Evolutionary conservation across 2,329 filamentous ascomycete species (phyloP).

Genomic region (Lojkania enalia): DNA sequence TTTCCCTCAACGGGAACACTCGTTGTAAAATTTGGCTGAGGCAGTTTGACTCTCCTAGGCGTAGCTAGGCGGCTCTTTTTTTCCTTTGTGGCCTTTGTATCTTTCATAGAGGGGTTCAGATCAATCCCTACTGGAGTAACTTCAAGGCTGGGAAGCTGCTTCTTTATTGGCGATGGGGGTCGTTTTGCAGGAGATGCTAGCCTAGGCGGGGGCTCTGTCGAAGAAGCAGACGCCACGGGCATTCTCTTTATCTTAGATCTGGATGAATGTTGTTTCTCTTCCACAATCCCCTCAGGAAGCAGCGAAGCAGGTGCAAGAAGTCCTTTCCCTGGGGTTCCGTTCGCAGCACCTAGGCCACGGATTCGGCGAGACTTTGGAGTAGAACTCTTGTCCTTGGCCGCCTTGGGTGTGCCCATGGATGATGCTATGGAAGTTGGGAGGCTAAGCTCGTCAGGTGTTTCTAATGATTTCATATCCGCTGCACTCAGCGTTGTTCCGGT

Average conservation of each 20-base stretch:
- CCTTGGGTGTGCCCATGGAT: constrained; percentile 30
- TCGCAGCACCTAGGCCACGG: constrained; percentile 37
- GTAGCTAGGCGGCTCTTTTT: constrained; percentile 40
- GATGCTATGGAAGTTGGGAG: constrained; percentile 21
- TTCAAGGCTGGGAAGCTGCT: constrained; percentile 25
- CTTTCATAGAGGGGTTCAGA: constrained; percentile 6
- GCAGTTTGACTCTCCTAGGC: constrained; percentile 39
- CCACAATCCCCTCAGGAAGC: constrained; percentile 31
- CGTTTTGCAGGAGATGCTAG: constrained; percentile 7
- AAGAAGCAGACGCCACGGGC: constrained; percentile 15
- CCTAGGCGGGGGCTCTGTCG: constrained; percentile 2
- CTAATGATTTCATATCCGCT: constrained; percentile 35
- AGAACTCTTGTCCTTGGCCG: constrained; percentile 23
- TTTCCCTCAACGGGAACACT: constrained; percentile 26
- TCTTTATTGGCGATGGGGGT: constrained; percentile 10
- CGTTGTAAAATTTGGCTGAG: constrained; percentile 20
- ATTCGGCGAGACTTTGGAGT: constrained; percentile 41
- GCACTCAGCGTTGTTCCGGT: constrained; percentile 26
- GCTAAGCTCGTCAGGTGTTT: constrained; percentile 39
- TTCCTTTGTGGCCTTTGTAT: constrained; percentile 19
- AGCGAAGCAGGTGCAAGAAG: constrained; percentile 34
- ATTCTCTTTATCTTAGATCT: constrained; percentile 28
- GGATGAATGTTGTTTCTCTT: constrained; percentile 22
- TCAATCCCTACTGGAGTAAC: constrained; percentile 28
- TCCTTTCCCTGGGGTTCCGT: constrained; percentile 45